A percentile compares a stretch with the other conserved stretches of the same genome.
Conservation (phyloP, 192 early-diverging fungal genomes). For the Chytriomyces sp. region DNA sequence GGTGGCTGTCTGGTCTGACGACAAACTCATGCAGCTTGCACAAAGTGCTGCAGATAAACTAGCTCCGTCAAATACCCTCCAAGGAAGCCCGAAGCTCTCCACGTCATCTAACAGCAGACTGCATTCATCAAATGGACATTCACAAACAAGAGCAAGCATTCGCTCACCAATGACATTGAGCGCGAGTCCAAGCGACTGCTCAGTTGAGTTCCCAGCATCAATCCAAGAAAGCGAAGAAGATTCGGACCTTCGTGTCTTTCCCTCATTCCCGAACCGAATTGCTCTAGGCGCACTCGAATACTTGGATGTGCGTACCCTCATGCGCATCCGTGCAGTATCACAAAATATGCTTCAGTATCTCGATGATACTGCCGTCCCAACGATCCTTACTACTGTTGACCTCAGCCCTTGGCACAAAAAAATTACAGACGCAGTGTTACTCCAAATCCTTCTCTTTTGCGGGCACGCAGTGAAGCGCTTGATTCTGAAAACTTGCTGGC, state of each 20-base stretch:
- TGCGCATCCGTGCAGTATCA: slow-evolving; percentile 52
- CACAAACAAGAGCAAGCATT: neutral
- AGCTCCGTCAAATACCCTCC: neutral
- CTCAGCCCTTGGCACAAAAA: slow-evolving; percentile 63
- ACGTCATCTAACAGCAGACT: neutral
- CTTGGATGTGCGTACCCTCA: slow-evolving; percentile 53
- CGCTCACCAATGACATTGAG: neutral
- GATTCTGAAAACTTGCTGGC: slow-evolving; percentile 72
- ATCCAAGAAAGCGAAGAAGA: slow-evolving; percentile 9
- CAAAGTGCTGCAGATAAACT: slow-evolving; percentile 47
- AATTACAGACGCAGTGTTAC: slow-evolving; percentile 57
- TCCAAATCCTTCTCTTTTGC: slow-evolving; percentile 46
- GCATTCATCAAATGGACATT: neutral
- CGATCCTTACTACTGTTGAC: slow-evolving; percentile 59
- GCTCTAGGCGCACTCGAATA: slow-evolving; percentile 40
- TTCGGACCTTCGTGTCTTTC: neutral
- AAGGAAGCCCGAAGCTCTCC: neutral
- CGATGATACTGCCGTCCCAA: slow-evolving; percentile 40
- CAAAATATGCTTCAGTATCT: slow-evolving; percentile 51
- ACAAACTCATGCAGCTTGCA: slow-evolving; percentile 68
- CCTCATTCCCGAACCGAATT: slow-evolving; percentile 5
- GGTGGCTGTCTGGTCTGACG: slow-evolving; percentile 82
- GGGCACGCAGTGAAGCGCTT: slow-evolving; percentile 53
- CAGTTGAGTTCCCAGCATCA: slow-evolving; percentile 4
- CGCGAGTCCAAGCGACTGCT: slow-evolving; percentile 39